Evolutionary conservation across 306 rosid species (phyloP), one percentile per base, ranked within the genome.

Genomic region (Pyrus pyrifolia): DNA sequence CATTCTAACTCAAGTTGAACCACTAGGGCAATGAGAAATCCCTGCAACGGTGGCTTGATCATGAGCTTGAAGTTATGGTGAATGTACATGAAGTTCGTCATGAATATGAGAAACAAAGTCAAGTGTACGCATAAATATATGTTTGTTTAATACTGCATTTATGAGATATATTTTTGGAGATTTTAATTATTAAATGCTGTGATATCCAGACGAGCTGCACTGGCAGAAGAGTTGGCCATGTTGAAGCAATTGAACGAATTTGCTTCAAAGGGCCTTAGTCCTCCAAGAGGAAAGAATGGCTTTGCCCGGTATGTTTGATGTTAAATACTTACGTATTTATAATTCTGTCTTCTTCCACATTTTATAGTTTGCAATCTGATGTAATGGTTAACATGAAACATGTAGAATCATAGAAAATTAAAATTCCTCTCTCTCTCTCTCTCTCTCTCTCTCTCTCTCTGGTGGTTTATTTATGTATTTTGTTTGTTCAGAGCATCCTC

Each of bases 41-140:
- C 84, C 83, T 93, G 71, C 98, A 91, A 79, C 88, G 94, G 67
- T 96, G 98, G 99, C 97, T 96, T 81, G 99, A 96, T 86, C 93
- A 96, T 14, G 99, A 96, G 81, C 87, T 96, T 70, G 99, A 96
- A 91, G 97, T 96, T 86, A 88, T 91, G 97, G 96, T 96, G 82
- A 89, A 96, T 78, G 98, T 93, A 82, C 97, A 93, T 70, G 99
- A 96, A 96, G 99, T 96, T 69, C 99, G 99, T 78, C 87, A 82
- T 82, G 99, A 96, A 85, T 96, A 96, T 81, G 99, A 93, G 82
- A 96, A 86, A 86, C 99, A 96, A 81, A 96, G 99, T 82, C 94
- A 96, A 89, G 97, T 96, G 99, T 96, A 93, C 52, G 99, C 84
- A 71, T 71, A 22, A 19, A 27, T 33, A 66, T 58, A 14, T 82